Evolutionary conservation across 2,329 filamentous ascomycete species (phyloP).

Genomic region (Cercospora sp.): DNA sequence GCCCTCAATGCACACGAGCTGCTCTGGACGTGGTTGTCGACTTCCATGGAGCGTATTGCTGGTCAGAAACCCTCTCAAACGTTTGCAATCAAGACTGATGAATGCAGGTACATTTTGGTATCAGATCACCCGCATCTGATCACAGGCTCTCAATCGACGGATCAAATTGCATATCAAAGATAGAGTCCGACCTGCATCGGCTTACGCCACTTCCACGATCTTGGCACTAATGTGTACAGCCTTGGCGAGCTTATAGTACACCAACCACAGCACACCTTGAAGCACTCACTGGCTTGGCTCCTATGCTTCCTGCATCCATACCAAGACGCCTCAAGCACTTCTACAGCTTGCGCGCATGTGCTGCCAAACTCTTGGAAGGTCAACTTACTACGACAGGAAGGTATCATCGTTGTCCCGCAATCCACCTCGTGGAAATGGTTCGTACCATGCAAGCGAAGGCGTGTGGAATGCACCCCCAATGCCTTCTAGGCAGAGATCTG

Average conservation of each 20-base stretch:
- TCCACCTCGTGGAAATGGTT: slow-evolving; percentile 4
- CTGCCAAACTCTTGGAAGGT: slow-evolving; percentile 14
- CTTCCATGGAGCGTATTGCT: background rate
- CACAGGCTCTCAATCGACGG: background rate
- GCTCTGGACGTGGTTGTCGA: background rate
- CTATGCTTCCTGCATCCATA: slow-evolving; percentile 3
- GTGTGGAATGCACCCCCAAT: background rate
- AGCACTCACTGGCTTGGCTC: background rate
- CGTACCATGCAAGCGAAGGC: background rate
- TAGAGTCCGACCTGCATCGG: background rate
- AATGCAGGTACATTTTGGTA: background rate
- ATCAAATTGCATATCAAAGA: background rate
- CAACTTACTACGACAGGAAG: slow-evolving; percentile 22
- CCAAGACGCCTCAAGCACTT: slow-evolving; percentile 4
- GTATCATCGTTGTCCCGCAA: slow-evolving; percentile 15
- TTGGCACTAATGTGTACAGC: slow-evolving; percentile 7
- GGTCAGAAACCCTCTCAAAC: background rate
- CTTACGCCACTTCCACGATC: background rate
- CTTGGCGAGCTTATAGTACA: slow-evolving; percentile 4
- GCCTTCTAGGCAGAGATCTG: background rate
- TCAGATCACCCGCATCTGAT: background rate
- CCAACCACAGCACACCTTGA: background rate
- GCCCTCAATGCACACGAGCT: background rate
- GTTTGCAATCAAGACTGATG: background rate
- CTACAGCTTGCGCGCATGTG: background rate